These are phyloP conservation scores for Codiaeum variegatum DNA, from an alignment of 441 rosid genomes.

Conservation along the genomic window DNA sequence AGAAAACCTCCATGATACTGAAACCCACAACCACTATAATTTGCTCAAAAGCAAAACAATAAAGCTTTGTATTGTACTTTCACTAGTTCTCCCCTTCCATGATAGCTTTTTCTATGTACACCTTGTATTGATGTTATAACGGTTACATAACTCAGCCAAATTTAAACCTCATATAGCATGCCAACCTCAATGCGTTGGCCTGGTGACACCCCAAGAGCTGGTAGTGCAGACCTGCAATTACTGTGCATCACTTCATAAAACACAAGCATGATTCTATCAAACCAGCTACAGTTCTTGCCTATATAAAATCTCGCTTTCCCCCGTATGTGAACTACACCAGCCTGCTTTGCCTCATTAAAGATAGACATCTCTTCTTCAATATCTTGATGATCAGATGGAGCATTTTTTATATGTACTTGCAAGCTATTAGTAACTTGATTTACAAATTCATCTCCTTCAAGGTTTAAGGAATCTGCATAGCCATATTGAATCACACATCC, in stretches of 20 bases:
- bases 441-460: slow-evolving; percentile 49
- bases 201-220: slow-evolving; percentile 48
- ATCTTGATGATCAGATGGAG: slow-evolving; percentile 20
- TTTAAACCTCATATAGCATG: slow-evolving; percentile 54
- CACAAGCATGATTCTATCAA: slow-evolving; percentile 47
- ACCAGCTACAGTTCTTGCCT: slow-evolving; percentile 39
- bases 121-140: not conserved
- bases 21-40: not conserved
- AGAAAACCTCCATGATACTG: not conserved
- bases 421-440: slow-evolving; percentile 42
- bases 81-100: not conserved
- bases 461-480: slow-evolving; percentile 51
- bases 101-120: not conserved
- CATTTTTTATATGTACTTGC: slow-evolving; percentile 26
- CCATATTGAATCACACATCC: slow-evolving; percentile 56
- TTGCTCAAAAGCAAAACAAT: not conserved
- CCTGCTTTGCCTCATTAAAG: slow-evolving; percentile 39
- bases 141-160: not conserved
- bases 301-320: slow-evolving; percentile 57
- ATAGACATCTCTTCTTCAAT: slow-evolving; percentile 32
- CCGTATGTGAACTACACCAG: slow-evolving; percentile 49
- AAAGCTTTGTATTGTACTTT: not conserved
- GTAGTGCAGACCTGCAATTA: slow-evolving; percentile 61
- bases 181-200: slow-evolving; percentile 54
- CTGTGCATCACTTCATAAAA: slow-evolving; percentile 57